Percentiles rank a stretch among this genome's conserved stretches.
phyloP scores from a whole-genome alignment of 495 filamentous ascomycete species.

The Penicillium fimorum region DNA sequence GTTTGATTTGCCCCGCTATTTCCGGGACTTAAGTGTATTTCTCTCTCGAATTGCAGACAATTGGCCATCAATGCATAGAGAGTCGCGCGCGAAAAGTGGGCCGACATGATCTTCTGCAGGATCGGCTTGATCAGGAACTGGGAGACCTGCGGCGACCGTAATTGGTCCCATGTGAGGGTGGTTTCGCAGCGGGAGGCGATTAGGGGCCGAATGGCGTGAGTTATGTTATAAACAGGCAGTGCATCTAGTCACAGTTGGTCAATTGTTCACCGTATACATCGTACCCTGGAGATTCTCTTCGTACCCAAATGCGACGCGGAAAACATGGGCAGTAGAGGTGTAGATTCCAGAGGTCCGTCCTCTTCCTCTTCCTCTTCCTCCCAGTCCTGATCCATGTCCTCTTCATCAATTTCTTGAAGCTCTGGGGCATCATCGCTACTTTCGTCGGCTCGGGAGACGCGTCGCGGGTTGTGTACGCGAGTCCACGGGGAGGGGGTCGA shows the following conservation, averaged over 20 bases:
- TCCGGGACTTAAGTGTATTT: constrained; percentile 73
- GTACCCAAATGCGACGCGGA: constrained; percentile 76
- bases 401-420: constrained; percentile 37
- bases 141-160: constrained; percentile 90
- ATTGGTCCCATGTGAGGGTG: constrained; percentile 90
- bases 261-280: constrained; percentile 11
- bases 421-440: constrained; percentile 29
- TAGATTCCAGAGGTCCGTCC: constrained; percentile 55
- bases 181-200: constrained; percentile 84
- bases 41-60: constrained; percentile 87
- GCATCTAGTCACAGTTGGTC: constrained; percentile 47
- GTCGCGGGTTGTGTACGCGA: constrained; percentile 16
- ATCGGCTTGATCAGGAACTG: constrained; percentile 93
- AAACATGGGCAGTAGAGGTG: constrained; percentile 77
- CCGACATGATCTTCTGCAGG: constrained; percentile 74
- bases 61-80: constrained; percentile 91
- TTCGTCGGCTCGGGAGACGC: constrained; percentile 8
- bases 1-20: constrained; percentile 80
- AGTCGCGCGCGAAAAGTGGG: constrained; percentile 81
- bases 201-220: constrained; percentile 80
- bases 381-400: constrained; percentile 38
- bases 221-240: constrained; percentile 85
- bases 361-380: constrained; percentile 50
- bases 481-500: constrained; percentile 44
- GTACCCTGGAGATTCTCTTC: constrained; percentile 1